Evolutionary conservation across 306 rosid genomes (phyloP).

Genomic region (Glycine latifolia): DNA sequence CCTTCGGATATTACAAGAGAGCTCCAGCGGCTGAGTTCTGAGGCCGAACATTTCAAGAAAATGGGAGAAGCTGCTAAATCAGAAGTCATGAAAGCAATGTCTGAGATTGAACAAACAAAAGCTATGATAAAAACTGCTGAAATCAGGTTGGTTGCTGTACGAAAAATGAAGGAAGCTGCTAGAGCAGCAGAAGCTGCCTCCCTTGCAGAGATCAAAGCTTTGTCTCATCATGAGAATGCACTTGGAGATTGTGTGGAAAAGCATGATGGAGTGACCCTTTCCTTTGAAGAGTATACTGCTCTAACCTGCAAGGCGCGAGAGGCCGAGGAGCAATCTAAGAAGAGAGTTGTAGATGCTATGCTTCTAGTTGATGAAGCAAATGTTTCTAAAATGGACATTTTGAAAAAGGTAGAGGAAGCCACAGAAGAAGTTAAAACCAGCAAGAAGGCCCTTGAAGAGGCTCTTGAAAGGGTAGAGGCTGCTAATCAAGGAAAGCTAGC

Average conservation of each 20-base stretch:
- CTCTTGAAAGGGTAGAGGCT: conserved; percentile 82
- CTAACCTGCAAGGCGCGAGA: conserved; percentile 65
- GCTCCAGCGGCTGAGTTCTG: conserved; percentile 71
- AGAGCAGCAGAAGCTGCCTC: conserved; percentile 87
- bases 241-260: conserved; percentile 49
- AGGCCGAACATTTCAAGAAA: conserved; percentile 76
- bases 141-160: conserved; percentile 81
- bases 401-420: conserved; percentile 85
- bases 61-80: conserved; percentile 76
- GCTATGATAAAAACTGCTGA: conserved; percentile 79
- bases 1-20: conserved; percentile 69
- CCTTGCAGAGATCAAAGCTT: conserved; percentile 73
- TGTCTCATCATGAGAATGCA: conserved; percentile 56
- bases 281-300: conserved; percentile 73
- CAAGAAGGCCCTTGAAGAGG: conserved; percentile 79
- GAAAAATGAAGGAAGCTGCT: conserved; percentile 95
- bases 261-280: conserved; percentile 69
- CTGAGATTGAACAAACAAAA: conserved; percentile 83
- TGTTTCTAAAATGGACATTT: conserved; percentile 64
- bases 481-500: conserved; percentile 81
- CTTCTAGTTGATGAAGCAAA: conserved; percentile 74
- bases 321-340: conserved; percentile 71
- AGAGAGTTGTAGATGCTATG: conserved; percentile 77
- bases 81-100: conserved; percentile 67
- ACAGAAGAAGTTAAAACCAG: conserved; percentile 77